phyloP scores from a whole-genome alignment of 2,329 filamentous ascomycete species.

The Dactylonectria macrodidyma region DNA sequence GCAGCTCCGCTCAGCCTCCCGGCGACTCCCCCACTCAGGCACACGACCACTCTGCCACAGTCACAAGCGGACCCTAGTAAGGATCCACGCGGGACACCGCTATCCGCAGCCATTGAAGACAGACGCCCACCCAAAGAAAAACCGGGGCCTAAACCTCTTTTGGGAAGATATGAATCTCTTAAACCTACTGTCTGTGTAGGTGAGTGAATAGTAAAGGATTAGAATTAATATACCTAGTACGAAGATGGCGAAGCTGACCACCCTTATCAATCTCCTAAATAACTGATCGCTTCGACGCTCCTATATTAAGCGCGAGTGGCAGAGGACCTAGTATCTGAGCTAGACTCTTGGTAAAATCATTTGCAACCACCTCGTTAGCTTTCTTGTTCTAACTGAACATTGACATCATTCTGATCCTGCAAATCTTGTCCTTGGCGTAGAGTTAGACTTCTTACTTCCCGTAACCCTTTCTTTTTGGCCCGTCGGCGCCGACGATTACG shows the following conservation, averaged over 20 bases:
- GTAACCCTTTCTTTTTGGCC: too few species aligned
- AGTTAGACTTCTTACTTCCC: too few species aligned
- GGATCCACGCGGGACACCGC: too few species aligned
- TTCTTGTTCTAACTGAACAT: too few species aligned
- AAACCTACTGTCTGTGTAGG: slow-evolving; percentile 1
- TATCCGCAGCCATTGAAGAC: slow-evolving; percentile 14
- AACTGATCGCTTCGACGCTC: neutral
- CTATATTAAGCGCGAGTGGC: neutral
- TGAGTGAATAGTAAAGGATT: slow-evolving; percentile 11
- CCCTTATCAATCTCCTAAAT: neutral
- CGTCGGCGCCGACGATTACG: too few species aligned
- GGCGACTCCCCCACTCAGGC: too few species aligned
- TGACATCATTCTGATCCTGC: too few species aligned
- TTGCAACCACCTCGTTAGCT: too few species aligned
- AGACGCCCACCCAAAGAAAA: slow-evolving; percentile 8
- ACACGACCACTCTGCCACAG: too few species aligned
- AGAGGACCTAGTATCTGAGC: neutral
- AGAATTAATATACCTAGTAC: neutral
- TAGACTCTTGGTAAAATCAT: neutral
- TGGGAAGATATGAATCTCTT: slow-evolving; percentile 18
- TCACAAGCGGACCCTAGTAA: too few species aligned
- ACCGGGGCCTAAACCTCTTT: slow-evolving; percentile 1
- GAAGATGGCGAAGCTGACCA: neutral
- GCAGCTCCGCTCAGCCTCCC: too few species aligned
- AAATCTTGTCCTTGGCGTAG: too few species aligned